Evolutionary conservation across 2,329 filamentous ascomycete genomes (phyloP).

Genomic region (Tolypocladium tropicale): DNA sequence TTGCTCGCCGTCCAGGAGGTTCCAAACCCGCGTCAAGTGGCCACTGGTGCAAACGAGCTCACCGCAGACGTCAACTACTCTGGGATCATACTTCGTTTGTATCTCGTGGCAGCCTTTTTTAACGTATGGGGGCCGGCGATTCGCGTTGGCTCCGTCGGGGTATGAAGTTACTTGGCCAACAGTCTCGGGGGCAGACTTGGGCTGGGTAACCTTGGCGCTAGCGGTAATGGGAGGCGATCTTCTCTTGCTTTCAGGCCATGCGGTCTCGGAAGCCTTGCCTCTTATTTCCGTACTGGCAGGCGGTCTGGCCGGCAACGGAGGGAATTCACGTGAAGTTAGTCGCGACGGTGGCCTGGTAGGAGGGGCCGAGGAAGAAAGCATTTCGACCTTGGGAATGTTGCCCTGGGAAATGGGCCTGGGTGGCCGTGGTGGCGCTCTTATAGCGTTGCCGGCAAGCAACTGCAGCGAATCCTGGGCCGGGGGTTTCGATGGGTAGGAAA

Average conservation of each 20-base stretch:
- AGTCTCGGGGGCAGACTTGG: conserved; percentile 6
- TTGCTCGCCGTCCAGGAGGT: conserved; percentile 68
- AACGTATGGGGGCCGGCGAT: conserved; percentile 70
- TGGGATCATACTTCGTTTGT: conserved; percentile 74
- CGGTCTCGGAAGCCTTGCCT: conserved; percentile 22
- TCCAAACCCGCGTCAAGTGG: conserved; percentile 82
- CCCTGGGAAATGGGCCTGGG: conserved; percentile 26
- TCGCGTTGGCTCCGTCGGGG: conserved; percentile 76
- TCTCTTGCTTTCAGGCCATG: conserved; percentile 8
- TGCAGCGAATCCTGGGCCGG: conserved; percentile 16
- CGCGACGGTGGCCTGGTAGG: conserved; percentile 15
- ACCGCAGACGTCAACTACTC: conserved; percentile 79
- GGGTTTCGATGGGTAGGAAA: conserved; percentile 40
- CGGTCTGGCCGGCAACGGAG: conserved; percentile 17
- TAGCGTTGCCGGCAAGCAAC: conserved; percentile 5
- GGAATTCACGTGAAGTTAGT: conserved; percentile 16
- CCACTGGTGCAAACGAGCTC: conserved; percentile 81
- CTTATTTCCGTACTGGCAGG: conserved; percentile 21
- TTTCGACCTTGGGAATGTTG: conserved; percentile 8
- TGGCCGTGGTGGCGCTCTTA: conserved; percentile 30
- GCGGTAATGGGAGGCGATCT: neutral
- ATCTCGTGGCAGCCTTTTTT: conserved; percentile 68
- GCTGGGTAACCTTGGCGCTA: neutral
- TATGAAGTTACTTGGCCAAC: conserved; percentile 52
- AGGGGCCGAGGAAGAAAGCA: conserved; percentile 11